Evolutionary conservation across 1,284 basidiomycete genomes (phyloP).

Genomic region (Athelia psychrophila): DNA sequence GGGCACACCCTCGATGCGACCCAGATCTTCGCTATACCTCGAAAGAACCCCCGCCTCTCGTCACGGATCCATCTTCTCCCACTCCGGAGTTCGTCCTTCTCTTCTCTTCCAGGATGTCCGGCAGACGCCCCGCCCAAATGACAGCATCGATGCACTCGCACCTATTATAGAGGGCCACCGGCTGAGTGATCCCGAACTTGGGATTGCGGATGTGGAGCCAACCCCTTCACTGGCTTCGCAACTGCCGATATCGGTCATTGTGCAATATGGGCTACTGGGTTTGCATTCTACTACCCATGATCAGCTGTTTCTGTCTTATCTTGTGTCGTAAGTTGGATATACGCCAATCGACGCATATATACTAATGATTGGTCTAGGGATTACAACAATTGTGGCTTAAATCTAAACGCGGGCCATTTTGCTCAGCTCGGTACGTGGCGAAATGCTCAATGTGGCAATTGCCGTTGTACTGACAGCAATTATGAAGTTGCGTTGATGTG

Average conservation of each 20-base stretch:
- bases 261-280: conserved; percentile 78
- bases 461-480: conserved; percentile 14
- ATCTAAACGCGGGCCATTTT: conserved; percentile 76
- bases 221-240: conserved; percentile 61
- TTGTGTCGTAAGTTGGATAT: conserved; percentile 63
- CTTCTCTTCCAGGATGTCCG: conserved; percentile 71
- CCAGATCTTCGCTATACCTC: no score
- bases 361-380: conserved; percentile 40
- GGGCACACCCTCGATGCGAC: conserved; percentile 37
- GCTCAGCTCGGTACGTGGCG: conserved; percentile 71
- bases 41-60: conserved; percentile 20
- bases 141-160: conserved; percentile 38
- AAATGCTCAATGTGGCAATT: conserved; percentile 7
- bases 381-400: conserved; percentile 69
- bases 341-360: conserved; percentile 2
- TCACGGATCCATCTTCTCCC: conserved; percentile 71
- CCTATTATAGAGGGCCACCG: conserved; percentile 52
- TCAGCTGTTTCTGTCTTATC: conserved; percentile 80
- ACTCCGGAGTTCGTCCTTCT: conserved; percentile 74
- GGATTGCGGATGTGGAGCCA: conserved; percentile 37
- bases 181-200: conserved; percentile 20
- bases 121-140: conserved; percentile 42
- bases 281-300: conserved; percentile 83
- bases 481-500: conserved; percentile 74
- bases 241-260: conserved; percentile 67